Conservation (phyloP, 495 filamentous ascomycete species). For the Chaetomium tenue region DNA sequence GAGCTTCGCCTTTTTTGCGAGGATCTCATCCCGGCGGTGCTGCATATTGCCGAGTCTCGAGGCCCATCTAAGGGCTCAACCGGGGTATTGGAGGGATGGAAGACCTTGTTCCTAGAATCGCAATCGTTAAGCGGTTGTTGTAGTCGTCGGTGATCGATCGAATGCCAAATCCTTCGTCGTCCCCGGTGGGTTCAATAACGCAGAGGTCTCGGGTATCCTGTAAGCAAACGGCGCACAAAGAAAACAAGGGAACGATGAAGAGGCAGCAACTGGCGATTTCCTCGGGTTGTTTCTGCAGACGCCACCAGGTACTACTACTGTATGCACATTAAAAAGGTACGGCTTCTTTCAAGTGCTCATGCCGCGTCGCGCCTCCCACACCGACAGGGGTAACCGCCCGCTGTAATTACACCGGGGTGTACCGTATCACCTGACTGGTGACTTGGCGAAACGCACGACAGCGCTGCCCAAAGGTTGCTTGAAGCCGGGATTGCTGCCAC, state of each 20-base stretch:
- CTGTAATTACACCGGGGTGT: slow-evolving; percentile 31
- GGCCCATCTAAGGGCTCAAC: slow-evolving; percentile 41
- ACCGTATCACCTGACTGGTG: slow-evolving; percentile 22
- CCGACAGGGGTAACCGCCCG: slow-evolving; percentile 9
- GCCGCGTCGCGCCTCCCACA: background rate
- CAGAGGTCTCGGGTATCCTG: background rate
- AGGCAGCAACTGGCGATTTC: background rate
- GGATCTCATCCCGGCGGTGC: slow-evolving; percentile 88
- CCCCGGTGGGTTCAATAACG: background rate
- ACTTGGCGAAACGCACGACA: slow-evolving; percentile 8
- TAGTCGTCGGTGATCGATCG: background rate
- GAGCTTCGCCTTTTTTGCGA: slow-evolving; percentile 90
- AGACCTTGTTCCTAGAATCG: background rate
- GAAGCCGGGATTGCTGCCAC: background rate
- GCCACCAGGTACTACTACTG: too few relatives aligned
- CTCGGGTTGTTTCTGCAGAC: background rate
- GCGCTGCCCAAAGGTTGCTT: too few relatives aligned
- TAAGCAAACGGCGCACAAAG: background rate
- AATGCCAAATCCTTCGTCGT: background rate
- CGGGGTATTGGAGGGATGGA: background rate
- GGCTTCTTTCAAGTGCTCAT: background rate
- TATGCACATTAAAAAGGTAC: background rate
- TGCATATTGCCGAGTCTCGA: slow-evolving; percentile 56
- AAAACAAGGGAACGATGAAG: background rate
- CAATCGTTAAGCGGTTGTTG: background rate